phyloP scores from a whole-genome alignment of 2,329 filamentous ascomycete genomes.

The Apiospora aurea region DNA sequence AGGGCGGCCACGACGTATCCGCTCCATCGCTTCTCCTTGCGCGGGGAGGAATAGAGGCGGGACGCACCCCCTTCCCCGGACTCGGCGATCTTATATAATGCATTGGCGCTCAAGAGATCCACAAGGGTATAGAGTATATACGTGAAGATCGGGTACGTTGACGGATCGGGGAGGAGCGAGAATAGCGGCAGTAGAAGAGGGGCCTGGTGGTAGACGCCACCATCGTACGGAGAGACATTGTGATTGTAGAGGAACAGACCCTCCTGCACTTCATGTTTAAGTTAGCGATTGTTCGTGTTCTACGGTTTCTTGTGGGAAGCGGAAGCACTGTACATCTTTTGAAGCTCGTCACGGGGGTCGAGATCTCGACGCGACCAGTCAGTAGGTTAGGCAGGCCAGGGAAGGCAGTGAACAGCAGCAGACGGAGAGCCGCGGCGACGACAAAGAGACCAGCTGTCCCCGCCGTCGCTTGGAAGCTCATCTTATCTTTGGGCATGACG shows the following conservation, averaged over 20 bases:
- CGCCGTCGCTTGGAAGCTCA: constrained; percentile 52
- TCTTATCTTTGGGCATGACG: constrained; percentile 44
- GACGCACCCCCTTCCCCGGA: constrained; percentile 81
- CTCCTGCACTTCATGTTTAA: constrained; percentile 75
- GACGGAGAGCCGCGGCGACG: constrained; percentile 77
- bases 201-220: constrained; percentile 83
- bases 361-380: constrained; percentile 92
- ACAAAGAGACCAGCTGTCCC: constrained; percentile 71
- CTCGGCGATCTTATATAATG: constrained; percentile 79
- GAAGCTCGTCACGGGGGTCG: constrained; percentile 96
- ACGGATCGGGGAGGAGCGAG: constrained; percentile 79
- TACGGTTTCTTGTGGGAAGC: background rate
- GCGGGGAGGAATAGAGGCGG: constrained; percentile 77
- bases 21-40: constrained; percentile 77
- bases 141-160: constrained; percentile 73
- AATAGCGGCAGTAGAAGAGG: constrained; percentile 92
- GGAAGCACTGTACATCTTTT: constrained; percentile 79
- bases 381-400: constrained; percentile 84
- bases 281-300: background rate
- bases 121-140: constrained; percentile 81
- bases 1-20: constrained; percentile 79
- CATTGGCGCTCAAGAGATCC: constrained; percentile 83
- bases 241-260: constrained; percentile 95
- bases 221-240: constrained; percentile 96
- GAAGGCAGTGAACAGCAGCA: constrained; percentile 81